phyloP scores from a whole-genome alignment of 768 basidiomycete genomes.

The Lactifluus hygrophoroides region DNA sequence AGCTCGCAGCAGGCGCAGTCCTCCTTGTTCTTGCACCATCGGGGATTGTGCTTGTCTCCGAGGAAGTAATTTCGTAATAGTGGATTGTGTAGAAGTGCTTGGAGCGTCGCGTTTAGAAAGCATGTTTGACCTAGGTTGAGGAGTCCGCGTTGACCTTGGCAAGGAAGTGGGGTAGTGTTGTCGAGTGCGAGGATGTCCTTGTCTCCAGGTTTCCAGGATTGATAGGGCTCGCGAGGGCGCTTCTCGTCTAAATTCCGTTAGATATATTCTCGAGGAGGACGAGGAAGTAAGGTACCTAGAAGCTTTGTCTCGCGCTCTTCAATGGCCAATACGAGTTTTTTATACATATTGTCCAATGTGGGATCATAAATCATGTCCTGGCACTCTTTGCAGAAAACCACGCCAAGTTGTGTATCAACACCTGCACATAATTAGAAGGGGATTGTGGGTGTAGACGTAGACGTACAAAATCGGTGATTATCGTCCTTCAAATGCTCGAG shows the following conservation, averaged over 20 bases:
- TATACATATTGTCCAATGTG: conserved; percentile 39
- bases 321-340: conserved; percentile 37
- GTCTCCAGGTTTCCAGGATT: conserved; percentile 39
- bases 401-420: conserved; percentile 65
- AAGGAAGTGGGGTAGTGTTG: conserved; percentile 46
- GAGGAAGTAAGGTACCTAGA: conserved; percentile 36
- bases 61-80: conserved; percentile 84
- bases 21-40: conserved; percentile 56
- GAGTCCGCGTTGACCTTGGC: conserved; percentile 79
- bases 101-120: conserved; percentile 87
- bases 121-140: conserved; percentile 90
- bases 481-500: conserved; percentile 46
- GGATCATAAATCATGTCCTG: conserved; percentile 65
- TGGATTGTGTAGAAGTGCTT: conserved; percentile 85
- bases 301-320: conserved; percentile 59
- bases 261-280: conserved; percentile 22
- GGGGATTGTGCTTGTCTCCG: conserved; percentile 78
- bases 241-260: conserved; percentile 23
- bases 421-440: conserved; percentile 34
- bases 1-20: conserved; percentile 90
- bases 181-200: conserved; percentile 40
- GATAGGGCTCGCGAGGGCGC: conserved; percentile 38
- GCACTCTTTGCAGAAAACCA: conserved; percentile 65
- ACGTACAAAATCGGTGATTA: conserved; percentile 62
- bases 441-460: not conserved